Evolutionary conservation across 148 eudicot genomes (phyloP), one percentile per base, ranked within the genome.

Genomic region (Cornus kousa): DNA sequence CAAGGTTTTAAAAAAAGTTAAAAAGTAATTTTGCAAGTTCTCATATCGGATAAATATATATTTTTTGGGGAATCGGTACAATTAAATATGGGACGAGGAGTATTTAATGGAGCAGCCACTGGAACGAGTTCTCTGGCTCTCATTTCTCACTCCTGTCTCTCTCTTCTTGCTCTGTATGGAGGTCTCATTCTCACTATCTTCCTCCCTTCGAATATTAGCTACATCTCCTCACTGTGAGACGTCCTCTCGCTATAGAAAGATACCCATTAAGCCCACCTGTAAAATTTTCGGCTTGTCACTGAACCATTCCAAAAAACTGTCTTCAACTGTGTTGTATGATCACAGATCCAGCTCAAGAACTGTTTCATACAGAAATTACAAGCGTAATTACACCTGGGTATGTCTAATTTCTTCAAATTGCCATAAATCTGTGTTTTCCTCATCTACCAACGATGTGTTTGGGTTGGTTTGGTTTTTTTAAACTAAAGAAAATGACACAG

Each of bases 361-460:
- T 57, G n/a, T 43, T 79, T 72, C 77, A 8, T 71, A 67, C 74
- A 46, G 67, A 28, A 77, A 43, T 64, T 68, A 46, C n/a, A 79
- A 70, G 62, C 84, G 75, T 68, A 64, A 77, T 53, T 77, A 77
- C 59, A 81, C 89, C 75, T 48, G 76, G 91, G 97, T 92, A 81
- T 77, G 77, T 35, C 28, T 28, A 39, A 23, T 74, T 77, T 16
- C 5, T 33, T 67, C 14, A 43, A 60, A 66, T 43, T 35, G 17
- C 32, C 23, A 67, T 80, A 75, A 67, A 20, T 55, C 50, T 68
- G 28, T 35, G 35, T 31, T 77, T 71, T 50, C 6, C 50, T 37
- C 14, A 50, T 17, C 24, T 76, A 10, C 5, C 3, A 35, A 35
- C 5, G 37, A 35, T 37, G 46, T 9, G 5, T 43, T n/a, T 37